Evolutionary conservation across 805 yeast genomes (phyloP).

Genomic region (Candida insectorum): DNA sequence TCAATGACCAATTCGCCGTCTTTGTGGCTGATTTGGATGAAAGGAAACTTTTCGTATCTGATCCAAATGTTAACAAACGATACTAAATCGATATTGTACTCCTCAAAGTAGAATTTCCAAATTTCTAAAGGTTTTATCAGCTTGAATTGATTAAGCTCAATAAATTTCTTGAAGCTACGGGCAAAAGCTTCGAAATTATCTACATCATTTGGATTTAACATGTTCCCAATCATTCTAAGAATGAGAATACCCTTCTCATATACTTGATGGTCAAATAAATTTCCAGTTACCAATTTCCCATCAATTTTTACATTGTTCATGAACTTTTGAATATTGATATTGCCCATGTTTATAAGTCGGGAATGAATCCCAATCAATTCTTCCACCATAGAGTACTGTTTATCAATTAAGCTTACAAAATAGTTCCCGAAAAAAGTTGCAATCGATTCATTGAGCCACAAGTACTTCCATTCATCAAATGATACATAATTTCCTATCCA

Average conservation of each 20-base stretch:
- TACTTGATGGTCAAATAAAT: conserved; percentile 47
- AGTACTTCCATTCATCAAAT: conserved; percentile 62
- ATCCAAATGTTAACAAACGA: conserved; percentile 60
- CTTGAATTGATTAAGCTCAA: conserved; percentile 30
- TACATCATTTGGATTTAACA: conserved; percentile 4
- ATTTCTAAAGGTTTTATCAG: conserved; percentile 48
- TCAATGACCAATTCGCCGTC: conserved; percentile 18
- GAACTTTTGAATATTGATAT: conserved; percentile 24
- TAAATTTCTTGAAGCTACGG: conserved; percentile 9
- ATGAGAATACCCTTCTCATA: conserved; percentile 61
- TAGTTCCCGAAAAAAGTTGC: conserved; percentile 70
- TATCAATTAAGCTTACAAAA: conserved; percentile 10
- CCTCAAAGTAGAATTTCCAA: conserved; percentile 44
- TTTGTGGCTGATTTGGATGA: conserved; percentile 25
- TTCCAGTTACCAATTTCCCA: conserved; percentile 22
- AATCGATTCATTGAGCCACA: conserved; percentile 77
- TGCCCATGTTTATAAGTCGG: conserved; percentile 3
- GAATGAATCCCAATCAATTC: conserved; percentile 21
- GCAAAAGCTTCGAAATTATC: conserved; percentile 11
- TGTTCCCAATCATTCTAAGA: conserved; percentile 48
- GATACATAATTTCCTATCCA: conserved; percentile 73
- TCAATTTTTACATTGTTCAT: conserved; percentile 23
- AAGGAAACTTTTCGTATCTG: conserved; percentile 57
- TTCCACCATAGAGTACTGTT: conserved; percentile 18
- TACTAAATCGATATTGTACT: conserved; percentile 40